Conservation (phyloP, 208 protist genomes). For the Wallacemonas sp. region DNA sequence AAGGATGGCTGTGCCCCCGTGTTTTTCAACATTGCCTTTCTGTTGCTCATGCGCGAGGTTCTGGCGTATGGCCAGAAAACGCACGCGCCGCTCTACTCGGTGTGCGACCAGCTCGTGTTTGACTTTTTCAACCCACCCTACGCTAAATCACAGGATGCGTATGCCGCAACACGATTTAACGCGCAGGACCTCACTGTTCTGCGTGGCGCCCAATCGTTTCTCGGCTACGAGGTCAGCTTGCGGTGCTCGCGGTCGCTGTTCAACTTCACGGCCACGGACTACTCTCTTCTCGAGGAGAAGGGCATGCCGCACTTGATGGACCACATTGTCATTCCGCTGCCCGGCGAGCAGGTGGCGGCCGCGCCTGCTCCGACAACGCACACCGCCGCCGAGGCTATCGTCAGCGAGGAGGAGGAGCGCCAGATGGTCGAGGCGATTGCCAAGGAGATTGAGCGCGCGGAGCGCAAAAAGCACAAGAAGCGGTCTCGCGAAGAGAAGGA, state of each 20-base stretch:
- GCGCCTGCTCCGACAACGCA: background rate
- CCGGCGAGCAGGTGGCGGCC: constrained; percentile 14
- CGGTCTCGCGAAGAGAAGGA: constrained; percentile 22
- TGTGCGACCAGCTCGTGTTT: constrained; percentile 83
- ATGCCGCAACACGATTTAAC: constrained; percentile 22
- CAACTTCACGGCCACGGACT: constrained; percentile 68
- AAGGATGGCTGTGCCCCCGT: constrained; percentile 47
- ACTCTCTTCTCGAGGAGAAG: constrained; percentile 81
- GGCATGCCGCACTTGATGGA: constrained; percentile 63
- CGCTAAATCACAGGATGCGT: constrained; percentile 58
- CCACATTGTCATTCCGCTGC: constrained; percentile 50
- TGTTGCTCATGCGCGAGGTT: constrained; percentile 78
- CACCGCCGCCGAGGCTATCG: background rate
- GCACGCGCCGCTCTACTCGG: constrained; percentile 63
- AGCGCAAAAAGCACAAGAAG: constrained; percentile 15
- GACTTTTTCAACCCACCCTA: constrained; percentile 85
- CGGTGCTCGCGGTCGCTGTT: constrained; percentile 85
- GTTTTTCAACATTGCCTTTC: constrained; percentile 79
- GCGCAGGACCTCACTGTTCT: constrained; percentile 38
- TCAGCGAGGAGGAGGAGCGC: constrained; percentile 7
- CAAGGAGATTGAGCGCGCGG: background rate
- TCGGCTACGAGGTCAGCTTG: constrained; percentile 85
- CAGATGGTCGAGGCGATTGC: constrained; percentile 14
- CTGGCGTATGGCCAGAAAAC: constrained; percentile 67
- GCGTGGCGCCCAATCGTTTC: constrained; percentile 70